These are phyloP conservation scores for Colletotrichum sp. DNA, from an alignment of 2,329 filamentous ascomycete species.

Conservation along the genomic window DNA sequence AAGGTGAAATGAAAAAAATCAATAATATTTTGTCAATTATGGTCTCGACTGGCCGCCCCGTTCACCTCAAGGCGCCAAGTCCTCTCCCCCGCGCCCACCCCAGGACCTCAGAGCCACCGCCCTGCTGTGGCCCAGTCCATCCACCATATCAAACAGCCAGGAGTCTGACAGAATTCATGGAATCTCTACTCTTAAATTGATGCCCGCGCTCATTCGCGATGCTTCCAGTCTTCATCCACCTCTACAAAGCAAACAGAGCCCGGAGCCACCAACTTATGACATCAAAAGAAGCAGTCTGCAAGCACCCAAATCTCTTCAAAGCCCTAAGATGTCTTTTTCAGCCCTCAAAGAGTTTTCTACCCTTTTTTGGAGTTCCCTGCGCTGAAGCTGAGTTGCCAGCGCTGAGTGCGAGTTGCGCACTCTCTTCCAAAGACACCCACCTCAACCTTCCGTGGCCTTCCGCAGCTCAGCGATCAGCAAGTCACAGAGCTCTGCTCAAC, in stretches of 20 bases:
- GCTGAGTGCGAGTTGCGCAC: not conserved
- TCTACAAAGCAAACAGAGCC: not conserved
- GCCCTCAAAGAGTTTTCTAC: not conserved
- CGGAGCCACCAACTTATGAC: not conserved
- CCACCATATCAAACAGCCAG: not conserved
- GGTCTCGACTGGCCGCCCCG: not conserved
- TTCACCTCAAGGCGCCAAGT: not conserved
- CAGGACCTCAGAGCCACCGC: not conserved
- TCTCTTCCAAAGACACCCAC: not conserved
- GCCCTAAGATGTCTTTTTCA: not conserved
- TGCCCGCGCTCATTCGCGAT: not conserved
- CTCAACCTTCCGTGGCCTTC: not conserved
- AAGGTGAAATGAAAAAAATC: not conserved
- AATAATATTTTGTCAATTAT: not conserved
- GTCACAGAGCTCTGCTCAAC: not conserved
- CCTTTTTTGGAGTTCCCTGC: not conserved
- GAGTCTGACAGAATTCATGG: not conserved
- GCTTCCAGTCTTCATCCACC: not conserved
- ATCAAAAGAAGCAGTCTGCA: not conserved
- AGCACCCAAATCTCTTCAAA: not conserved
- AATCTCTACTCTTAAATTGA: not conserved
- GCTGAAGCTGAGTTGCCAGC: not conserved
- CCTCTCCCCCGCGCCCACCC: not conserved
- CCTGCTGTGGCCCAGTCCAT: not conserved
- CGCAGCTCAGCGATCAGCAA: not conserved